A percentile compares a stretch with the other conserved stretches of the same genome.
These are phyloP conservation scores for Arabis alpina DNA, from an alignment of 345 rosid species.

Conservation along the genomic window DNA sequence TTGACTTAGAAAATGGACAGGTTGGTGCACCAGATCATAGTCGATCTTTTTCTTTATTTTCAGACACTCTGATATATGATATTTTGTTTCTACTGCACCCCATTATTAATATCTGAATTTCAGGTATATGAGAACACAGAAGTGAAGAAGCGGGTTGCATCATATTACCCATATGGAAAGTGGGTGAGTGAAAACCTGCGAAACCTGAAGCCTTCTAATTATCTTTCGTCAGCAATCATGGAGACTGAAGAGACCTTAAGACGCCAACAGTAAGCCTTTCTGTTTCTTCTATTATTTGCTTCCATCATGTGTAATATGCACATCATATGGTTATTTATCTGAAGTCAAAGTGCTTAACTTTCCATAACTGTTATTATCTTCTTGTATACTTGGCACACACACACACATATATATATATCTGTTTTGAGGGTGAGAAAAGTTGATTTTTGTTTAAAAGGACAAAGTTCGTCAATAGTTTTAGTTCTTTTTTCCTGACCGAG, in stretches of 20 bases:
- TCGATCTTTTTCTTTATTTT: conserved; percentile 20
- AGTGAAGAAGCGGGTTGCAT: conserved; percentile 89
- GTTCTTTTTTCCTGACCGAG: background rate
- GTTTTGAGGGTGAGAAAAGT: conserved; percentile 17
- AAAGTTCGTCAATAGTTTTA: conserved; percentile 25
- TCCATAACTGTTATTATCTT: conserved; percentile 7
- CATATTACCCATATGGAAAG: conserved; percentile 84
- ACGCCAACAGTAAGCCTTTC: conserved; percentile 84
- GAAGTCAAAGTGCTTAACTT: background rate
- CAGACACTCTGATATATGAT: background rate
- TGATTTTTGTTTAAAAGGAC: background rate
- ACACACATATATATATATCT: background rate
- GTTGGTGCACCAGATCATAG: conserved; percentile 52
- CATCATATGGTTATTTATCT: conserved; percentile 17
- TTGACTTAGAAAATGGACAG: conserved; percentile 89
- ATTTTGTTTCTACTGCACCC: conserved; percentile 3
- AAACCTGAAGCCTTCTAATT: conserved; percentile 65
- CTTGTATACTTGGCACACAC: background rate
- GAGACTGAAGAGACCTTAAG: conserved; percentile 79
- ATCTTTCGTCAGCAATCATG: conserved; percentile 66
- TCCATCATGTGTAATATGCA: background rate
- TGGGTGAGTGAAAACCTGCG: conserved; percentile 89
- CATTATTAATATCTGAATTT: conserved; percentile 29
- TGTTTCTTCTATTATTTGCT: conserved; percentile 27
- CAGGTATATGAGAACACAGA: conserved; percentile 97